Percentiles rank a stretch among this genome's conserved stretches.
These are phyloP conservation scores for Jatropha podagrica DNA, from an alignment of 441 rosid genomes.

Conservation along the genomic window DNA sequence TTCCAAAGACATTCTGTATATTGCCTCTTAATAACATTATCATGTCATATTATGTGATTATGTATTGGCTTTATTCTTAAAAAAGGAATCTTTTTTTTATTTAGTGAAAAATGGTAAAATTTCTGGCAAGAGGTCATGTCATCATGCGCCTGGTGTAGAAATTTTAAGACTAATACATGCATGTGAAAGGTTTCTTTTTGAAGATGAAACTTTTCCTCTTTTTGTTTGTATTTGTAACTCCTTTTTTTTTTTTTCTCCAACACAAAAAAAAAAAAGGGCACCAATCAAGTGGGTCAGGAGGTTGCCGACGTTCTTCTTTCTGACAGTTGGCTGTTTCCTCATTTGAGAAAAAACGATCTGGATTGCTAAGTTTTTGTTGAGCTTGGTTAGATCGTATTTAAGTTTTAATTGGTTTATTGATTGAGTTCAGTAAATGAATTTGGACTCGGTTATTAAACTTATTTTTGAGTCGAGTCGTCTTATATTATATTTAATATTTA, in stretches of 20 bases:
- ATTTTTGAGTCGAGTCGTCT: too few relatives aligned
- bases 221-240: not conserved
- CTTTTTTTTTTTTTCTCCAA: not conserved
- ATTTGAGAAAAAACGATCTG: not conserved
- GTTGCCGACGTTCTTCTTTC: not conserved
- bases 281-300: not conserved
- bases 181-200: conserved; percentile 12
- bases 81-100: too few relatives aligned
- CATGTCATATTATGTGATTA: not conserved
- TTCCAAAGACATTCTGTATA: conserved; percentile 22
- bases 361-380: too few relatives aligned
- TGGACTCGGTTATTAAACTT: too few relatives aligned
- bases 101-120: not conserved
- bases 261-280: not conserved
- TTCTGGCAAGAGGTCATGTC: conserved; percentile 1
- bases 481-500: too few relatives aligned
- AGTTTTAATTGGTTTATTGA: too few relatives aligned
- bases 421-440: too few relatives aligned
- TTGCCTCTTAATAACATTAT: not conserved
- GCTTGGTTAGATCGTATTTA: too few relatives aligned
- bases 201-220: conserved; percentile 1
- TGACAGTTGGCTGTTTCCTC: too few relatives aligned
- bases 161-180: conserved; percentile 6
- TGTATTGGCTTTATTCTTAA: not conserved
- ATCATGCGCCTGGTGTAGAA: not conserved